These are phyloP conservation scores for Xylariales sp. DNA, from an alignment of 2,329 filamentous ascomycete species.

Conservation along the genomic window DNA sequence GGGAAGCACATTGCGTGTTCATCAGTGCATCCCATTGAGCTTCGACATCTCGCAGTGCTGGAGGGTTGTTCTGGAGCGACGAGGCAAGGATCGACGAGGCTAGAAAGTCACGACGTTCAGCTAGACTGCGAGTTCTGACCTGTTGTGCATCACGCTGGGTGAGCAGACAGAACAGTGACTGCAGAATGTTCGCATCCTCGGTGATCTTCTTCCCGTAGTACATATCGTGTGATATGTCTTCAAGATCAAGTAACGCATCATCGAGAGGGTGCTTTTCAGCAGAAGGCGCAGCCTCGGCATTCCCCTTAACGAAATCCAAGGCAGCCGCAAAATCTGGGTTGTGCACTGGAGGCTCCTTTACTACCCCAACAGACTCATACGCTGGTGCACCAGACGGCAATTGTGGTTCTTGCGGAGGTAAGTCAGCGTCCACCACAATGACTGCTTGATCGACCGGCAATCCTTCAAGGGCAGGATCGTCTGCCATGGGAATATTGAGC, in stretches of 20 bases:
- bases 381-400: constrained; percentile 47
- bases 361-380: constrained; percentile 53
- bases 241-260: constrained; percentile 51
- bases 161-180: constrained; percentile 54
- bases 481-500: constrained; percentile 55
- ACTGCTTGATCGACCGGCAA: constrained; percentile 48
- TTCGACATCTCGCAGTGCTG: constrained; percentile 49
- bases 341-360: constrained; percentile 45
- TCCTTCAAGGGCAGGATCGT: constrained; percentile 41
- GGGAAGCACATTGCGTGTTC: constrained; percentile 29
- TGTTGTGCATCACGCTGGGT: constrained; percentile 22
- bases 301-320: constrained; percentile 44
- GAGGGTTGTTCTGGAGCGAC: constrained; percentile 61
- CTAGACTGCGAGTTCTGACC: constrained; percentile 16
- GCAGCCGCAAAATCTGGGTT: constrained; percentile 40
- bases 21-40: constrained; percentile 41
- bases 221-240: constrained; percentile 62
- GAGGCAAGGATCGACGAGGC: constrained; percentile 55
- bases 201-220: constrained; percentile 64
- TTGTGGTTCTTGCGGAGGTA: constrained; percentile 24
- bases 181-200: constrained; percentile 48
- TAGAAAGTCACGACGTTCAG: constrained; percentile 35
- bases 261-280: constrained; percentile 32
- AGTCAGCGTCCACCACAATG: constrained; percentile 49
- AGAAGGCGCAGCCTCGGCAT: constrained; percentile 22